phyloP scores from a whole-genome alignment of 495 filamentous ascomycete genomes.

The Aspergillus diversus region DNA sequence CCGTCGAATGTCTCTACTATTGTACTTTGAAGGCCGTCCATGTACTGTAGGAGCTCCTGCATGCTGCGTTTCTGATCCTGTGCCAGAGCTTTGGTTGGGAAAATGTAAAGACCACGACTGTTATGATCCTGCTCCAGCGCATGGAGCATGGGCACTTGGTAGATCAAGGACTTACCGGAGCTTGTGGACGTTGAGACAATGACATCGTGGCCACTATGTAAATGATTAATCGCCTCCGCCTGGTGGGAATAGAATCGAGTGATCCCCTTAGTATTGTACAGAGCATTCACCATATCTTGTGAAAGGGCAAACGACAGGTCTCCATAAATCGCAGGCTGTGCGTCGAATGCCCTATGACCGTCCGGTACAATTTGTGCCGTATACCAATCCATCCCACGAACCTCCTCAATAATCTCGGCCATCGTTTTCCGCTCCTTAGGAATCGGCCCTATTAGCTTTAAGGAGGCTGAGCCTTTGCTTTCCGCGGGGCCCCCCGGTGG shows the following conservation, averaged over 20 bases:
- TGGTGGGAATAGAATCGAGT: constrained; percentile 92
- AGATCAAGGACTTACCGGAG: constrained; percentile 96
- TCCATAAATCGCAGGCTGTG: constrained; percentile 80
- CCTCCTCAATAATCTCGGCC: constrained; percentile 81
- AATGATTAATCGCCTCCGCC: constrained; percentile 88
- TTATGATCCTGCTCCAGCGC: constrained; percentile 77
- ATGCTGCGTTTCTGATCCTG: constrained; percentile 93
- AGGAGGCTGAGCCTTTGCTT: constrained; percentile 29
- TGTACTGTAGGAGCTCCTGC: constrained; percentile 78
- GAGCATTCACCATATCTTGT: constrained; percentile 88
- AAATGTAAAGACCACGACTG: constrained; percentile 94
- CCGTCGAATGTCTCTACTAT: constrained; percentile 95
- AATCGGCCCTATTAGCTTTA: constrained; percentile 63
- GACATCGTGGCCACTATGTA: constrained; percentile 82
- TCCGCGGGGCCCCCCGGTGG: constrained; percentile 57
- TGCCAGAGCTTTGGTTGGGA: constrained; percentile 95
- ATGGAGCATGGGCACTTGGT: constrained; percentile 91
- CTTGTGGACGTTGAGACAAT: constrained; percentile 94
- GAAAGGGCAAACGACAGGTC: constrained; percentile 85
- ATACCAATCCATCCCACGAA: constrained; percentile 84
- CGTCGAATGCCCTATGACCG: constrained; percentile 89
- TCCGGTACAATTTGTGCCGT: constrained; percentile 91
- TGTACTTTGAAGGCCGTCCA: constrained; percentile 73
- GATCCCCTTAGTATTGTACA: constrained; percentile 89
- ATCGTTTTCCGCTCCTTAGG: constrained; percentile 83